Evolutionary conservation across 371 early-diverging fungal genomes (phyloP), one percentile per base, ranked within the genome.

Genomic region (Chytridium lagenaria): DNA sequence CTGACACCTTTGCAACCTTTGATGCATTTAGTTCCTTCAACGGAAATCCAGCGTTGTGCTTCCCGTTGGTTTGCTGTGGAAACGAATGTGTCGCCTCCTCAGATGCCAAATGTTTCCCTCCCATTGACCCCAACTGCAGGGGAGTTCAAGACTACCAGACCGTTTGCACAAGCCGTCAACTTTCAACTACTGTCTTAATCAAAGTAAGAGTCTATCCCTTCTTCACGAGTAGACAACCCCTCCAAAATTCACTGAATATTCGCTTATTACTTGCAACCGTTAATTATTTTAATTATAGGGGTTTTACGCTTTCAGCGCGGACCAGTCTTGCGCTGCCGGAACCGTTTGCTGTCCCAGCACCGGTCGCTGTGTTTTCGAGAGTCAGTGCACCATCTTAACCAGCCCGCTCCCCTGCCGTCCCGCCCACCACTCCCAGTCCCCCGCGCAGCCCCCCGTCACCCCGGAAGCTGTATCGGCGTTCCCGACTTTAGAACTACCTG

Each of bases 341-440:
- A 70, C 71, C 19, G 71, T 70, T 50, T 70, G 71, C 71, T 70
- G 71, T 51, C 31, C 50, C 34, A 50, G 22, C 51, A 30, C 68
- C 34, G 50, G 68, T 7, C 68, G 5, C 22, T 68, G 52, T 44
- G 31, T 31, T 30, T 51, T 38, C 34, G 61, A 31, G 31, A 34
- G 34, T 37, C 16, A 34, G 19, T 51, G 39, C 36, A 51, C 49
- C 52, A 50, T 31, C 52, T 50, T 51, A 68, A 34, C 51, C 50
- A 51, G 51, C 26, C 52, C 34, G 2, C 51, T 2, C 33, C 51
- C 15, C 10, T 40, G 2, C 51, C 33, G 22, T 1, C 66, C 33
- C 10, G 12, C 5, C 66, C 66, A 44, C 15, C 66, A 16, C 63
- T 5, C 5, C 7, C 44, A 7, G 44, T 66, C 44, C 15, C 66